These are phyloP conservation scores for Artemisia tridentata DNA, from an alignment of 129 eudicot genomes.

Conservation along the genomic window DNA sequence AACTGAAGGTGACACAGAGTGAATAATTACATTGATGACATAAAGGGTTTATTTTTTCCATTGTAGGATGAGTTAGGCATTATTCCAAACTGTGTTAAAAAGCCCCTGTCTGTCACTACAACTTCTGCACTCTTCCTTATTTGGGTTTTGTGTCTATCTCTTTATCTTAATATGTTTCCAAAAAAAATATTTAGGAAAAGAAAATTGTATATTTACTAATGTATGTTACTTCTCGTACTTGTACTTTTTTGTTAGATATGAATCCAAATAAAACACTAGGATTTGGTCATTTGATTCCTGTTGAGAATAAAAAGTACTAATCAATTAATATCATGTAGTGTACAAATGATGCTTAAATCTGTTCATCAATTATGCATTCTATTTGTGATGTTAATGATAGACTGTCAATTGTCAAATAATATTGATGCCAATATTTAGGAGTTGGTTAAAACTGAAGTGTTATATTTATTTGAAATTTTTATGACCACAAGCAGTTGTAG, in stretches of 20 bases:
- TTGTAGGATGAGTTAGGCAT: constrained; percentile 43
- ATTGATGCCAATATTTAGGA: no score
- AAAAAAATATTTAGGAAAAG: constrained; percentile 26
- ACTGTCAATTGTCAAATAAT: no score
- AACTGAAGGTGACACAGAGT: constrained; percentile 34
- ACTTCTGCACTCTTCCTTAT: constrained; percentile 23
- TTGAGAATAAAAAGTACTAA: constrained; percentile 5
- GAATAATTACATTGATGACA: constrained; percentile 47
- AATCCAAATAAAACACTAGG: constrained; percentile 8
- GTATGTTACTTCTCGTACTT: constrained; percentile 26
- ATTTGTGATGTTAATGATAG: not conserved
- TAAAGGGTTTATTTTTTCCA: constrained; percentile 34
- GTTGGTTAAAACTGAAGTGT: no score
- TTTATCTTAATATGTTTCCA: constrained; percentile 8
- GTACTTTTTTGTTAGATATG: constrained; percentile 27
- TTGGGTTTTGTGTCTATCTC: constrained; percentile 10
- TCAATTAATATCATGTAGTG: not conserved
- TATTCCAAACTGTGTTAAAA: constrained; percentile 45
- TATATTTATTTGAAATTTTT: no score
- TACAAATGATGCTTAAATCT: not conserved
- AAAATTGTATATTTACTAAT: constrained; percentile 37
- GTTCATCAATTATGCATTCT: not conserved
- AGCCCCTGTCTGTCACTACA: constrained; percentile 50
- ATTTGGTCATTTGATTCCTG: constrained; percentile 8
- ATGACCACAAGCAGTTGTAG: no score